A percentile compares a stretch with the other conserved stretches of the same genome.
Conservation (phyloP, 176 grass and related monocot species). For the Urochloa ruziziensis region DNA sequence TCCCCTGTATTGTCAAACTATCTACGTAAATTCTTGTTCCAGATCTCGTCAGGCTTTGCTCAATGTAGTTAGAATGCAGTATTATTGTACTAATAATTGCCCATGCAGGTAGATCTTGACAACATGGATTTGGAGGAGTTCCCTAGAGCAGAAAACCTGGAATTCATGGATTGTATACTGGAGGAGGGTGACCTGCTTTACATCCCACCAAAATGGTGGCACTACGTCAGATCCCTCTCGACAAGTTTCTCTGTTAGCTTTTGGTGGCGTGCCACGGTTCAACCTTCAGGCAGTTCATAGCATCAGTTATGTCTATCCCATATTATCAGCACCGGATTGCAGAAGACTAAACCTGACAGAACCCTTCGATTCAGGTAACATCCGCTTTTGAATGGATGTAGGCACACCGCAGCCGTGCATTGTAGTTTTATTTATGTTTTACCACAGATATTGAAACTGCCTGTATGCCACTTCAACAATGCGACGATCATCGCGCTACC, state of each 20-base stretch:
- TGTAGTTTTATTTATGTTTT: background rate
- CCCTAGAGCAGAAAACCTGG: constrained; percentile 53
- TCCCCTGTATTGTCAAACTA: background rate
- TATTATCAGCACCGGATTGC: background rate
- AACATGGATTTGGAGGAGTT: constrained; percentile 62
- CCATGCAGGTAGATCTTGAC: constrained; percentile 81
- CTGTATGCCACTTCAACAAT: background rate
- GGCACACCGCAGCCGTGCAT: constrained; percentile 8
- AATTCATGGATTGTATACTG: constrained; percentile 82
- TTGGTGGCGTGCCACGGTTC: constrained; percentile 64
- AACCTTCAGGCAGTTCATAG: constrained; percentile 14
- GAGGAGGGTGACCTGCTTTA: constrained; percentile 95
- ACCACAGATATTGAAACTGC: background rate
- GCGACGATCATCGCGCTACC: background rate
- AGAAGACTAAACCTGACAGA: constrained; percentile 16
- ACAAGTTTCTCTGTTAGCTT: constrained; percentile 88
- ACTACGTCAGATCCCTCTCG: constrained; percentile 90
- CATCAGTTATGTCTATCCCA: background rate
- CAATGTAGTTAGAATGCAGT: background rate
- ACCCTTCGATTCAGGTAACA: background rate
- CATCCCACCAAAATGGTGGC: constrained; percentile 97
- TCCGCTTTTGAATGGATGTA: constrained; percentile 11
- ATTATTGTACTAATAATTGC: constrained; percentile 21
- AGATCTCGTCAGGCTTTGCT: background rate
- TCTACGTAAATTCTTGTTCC: background rate